Conservation (phyloP, 169 alveolate species). For the Perkinsus olseni region DNA sequence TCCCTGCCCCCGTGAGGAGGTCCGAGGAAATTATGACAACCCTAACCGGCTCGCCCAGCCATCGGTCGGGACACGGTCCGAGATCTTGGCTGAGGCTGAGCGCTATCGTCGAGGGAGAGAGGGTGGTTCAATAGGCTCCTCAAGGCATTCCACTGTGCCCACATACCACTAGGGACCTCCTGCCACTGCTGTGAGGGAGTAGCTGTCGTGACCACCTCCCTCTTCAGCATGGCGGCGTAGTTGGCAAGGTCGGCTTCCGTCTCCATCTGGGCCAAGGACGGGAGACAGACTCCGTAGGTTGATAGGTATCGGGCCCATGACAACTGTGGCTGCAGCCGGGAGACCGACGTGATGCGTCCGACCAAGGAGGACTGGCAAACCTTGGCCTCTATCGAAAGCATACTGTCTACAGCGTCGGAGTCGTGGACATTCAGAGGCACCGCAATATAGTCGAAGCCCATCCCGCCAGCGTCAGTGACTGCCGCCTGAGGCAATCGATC, state of each 20-base stretch:
- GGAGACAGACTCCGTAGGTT: neutral
- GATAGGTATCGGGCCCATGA: neutral
- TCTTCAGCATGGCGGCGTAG: neutral
- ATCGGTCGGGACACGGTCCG: neutral
- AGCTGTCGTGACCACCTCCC: neutral
- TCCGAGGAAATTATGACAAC: neutral
- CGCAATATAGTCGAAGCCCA: neutral
- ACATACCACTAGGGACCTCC: neutral
- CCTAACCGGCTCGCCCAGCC: neutral
- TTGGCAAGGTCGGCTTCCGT: neutral
- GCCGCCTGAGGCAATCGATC: neutral
- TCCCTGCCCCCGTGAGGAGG: neutral
- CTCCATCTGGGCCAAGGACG: neutral
- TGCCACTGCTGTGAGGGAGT: neutral
- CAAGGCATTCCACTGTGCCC: neutral
- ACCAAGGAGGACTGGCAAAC: neutral
- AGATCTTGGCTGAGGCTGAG: neutral
- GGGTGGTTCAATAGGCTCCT: neutral
- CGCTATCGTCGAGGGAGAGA: neutral
- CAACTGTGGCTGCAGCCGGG: neutral
- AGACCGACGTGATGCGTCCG: neutral
- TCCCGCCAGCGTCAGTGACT: neutral
- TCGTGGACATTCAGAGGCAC: neutral
- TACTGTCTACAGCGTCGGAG: neutral
- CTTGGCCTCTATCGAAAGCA: neutral